Evolutionary conservation across 306 rosid species (phyloP).

Genomic region (Gastrolobium bilobum): DNA sequence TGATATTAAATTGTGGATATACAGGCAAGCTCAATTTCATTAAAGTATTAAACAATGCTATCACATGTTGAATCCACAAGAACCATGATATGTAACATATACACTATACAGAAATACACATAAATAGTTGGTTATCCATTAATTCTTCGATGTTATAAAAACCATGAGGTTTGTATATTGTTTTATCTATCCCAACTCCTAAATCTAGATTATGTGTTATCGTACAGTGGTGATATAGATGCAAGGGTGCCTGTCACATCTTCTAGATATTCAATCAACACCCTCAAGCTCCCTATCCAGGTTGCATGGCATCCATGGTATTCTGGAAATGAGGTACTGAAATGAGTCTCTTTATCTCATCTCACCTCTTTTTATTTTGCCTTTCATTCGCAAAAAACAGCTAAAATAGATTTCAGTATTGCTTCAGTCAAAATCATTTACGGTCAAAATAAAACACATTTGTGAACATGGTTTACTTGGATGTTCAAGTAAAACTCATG

Average conservation of each 20-base stretch:
- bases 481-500: neutral
- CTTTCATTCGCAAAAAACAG: neutral
- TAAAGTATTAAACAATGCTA: neutral
- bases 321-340: constrained; percentile 59
- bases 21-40: constrained; percentile 44
- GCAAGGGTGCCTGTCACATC: constrained; percentile 59
- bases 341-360: neutral
- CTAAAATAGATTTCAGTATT: neutral
- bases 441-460: neutral
- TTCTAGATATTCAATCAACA: constrained; percentile 61
- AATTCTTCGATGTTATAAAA: too few relatives aligned
- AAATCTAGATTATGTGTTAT: neutral
- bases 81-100: neutral
- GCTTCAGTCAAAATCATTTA: neutral
- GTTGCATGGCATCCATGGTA: constrained; percentile 68
- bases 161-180: neutral
- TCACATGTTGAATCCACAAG: constrained; percentile 12
- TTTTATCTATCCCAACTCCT: neutral
- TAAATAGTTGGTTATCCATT: neutral
- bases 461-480: neutral
- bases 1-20: constrained; percentile 49
- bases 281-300: constrained; percentile 47
- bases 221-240: constrained; percentile 67
- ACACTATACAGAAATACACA: neutral
- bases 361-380: neutral